Base-by-base conservation (phyloP, 495 filamentous ascomycete genomes). In the Penicillium lividum region DNA sequence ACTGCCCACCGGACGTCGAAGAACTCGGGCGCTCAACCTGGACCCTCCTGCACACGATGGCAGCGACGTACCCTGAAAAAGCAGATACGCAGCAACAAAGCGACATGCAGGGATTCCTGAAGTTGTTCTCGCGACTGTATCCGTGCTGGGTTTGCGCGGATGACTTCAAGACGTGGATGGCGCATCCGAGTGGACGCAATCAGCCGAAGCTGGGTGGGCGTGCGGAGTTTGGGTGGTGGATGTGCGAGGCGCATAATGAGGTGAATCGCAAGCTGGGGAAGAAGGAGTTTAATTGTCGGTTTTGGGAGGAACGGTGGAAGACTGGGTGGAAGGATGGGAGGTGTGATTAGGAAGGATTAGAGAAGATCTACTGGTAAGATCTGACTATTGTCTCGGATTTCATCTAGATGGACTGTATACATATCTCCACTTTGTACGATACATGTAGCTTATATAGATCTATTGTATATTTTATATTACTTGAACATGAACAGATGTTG, bases 241-340 rank as follows among this genome's bases (percentile, higher is more conserved):
- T 98, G 81, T 98, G 94, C 67, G 89, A 93, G 72, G 94, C 94
- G 65, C 94, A 98, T 80, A 98, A 98, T 78, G 92, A 91, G 63
- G 94, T 98, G 25, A 98, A 98, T 81, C 77, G 82, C 50, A 97
- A 97, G 77, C 69, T 98, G 60, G 94, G 94, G 58, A 98, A 98
- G 80, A 78, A 84, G 65, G 81, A 80, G 65, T 98, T 98, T 80
- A 92, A 98, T 81, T 98, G 94, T 75, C 77, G 76, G 25, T 85
- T 83, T 68, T 97, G 93, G 91, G 86, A 96, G 74, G 92, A 98
- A 80, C 82, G 94, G 73, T 98, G 94, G 94, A 78, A 89, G 77
- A 90, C 85, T 10, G 95, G 94, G 3, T 95, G 92, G 90, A 90
- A 88, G 76, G 93, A 97, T 82, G 93, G 93, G 27, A 65, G 81